These are phyloP conservation scores for Daldinia concentrica DNA, from an alignment of 495 filamentous ascomycete species.

Conservation along the genomic window DNA sequence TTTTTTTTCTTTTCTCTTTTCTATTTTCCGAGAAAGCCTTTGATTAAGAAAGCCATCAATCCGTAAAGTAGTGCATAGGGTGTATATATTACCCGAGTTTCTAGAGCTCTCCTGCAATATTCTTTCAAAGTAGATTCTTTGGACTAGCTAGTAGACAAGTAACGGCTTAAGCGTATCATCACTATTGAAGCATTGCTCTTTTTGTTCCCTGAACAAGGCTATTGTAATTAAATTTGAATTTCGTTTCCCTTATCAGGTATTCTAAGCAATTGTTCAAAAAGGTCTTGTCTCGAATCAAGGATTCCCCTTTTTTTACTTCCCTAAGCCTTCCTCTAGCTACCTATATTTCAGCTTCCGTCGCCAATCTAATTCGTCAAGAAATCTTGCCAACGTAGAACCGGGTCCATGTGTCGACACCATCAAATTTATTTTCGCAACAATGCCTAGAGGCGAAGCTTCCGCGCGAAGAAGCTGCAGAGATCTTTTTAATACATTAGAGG, in stretches of 20 bases:
- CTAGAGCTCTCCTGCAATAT: background rate
- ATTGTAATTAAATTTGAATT: background rate
- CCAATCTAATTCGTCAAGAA: background rate
- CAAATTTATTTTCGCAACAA: background rate
- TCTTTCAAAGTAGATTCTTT: background rate
- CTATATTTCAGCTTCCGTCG: background rate
- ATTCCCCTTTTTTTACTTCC: background rate
- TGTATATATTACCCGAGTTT: background rate
- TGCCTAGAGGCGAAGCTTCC: background rate
- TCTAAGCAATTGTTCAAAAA: background rate
- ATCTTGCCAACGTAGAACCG: too few species aligned
- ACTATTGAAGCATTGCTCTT: background rate
- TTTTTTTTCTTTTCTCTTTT: too few species aligned
- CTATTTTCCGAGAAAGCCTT: background rate
- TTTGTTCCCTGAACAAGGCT: background rate
- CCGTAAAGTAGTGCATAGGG: background rate
- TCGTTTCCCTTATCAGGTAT: background rate
- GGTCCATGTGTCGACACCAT: background rate
- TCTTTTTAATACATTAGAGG: background rate
- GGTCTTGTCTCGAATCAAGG: background rate
- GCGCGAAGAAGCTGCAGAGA: background rate
- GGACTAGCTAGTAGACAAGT: background rate
- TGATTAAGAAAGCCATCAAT: background rate
- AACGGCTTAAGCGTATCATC: background rate
- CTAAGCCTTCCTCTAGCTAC: background rate